A percentile compares a stretch with the other conserved stretches of the same genome.
Evolutionary conservation across 139 green algal species (phyloP).

Genomic region (Chlamydomonas incerta): DNA sequence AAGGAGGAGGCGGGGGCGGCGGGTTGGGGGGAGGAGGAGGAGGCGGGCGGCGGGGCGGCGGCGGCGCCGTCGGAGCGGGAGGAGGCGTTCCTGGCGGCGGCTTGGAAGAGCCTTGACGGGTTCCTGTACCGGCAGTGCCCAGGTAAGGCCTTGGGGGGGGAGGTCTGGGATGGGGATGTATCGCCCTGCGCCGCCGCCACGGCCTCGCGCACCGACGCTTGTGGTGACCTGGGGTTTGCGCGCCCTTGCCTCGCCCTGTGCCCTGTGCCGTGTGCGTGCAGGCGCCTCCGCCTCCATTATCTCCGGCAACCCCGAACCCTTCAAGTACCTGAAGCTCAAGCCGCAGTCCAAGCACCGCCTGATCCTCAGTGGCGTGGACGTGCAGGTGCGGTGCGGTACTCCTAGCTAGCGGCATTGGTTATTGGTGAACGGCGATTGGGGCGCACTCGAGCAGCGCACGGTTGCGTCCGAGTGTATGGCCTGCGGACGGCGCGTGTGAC

Average conservation of each 20-base stretch:
- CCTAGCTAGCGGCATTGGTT: no score
- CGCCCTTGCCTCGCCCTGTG: no score
- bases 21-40: not conserved
- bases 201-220: no score
- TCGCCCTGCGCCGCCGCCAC: no score
- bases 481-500: no score
- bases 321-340: constrained; percentile 72
- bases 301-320: constrained; percentile 69
- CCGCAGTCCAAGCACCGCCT: constrained; percentile 62
- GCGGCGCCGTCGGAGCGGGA: not conserved
- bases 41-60: not conserved
- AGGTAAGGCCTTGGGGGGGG: constrained; percentile 33
- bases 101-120: constrained; percentile 67
- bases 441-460: no score
- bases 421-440: no score
- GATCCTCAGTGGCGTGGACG: constrained; percentile 73
- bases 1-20: not conserved
- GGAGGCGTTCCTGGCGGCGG: constrained; percentile 41
- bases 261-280: no score
- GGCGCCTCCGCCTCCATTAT: constrained; percentile 65
- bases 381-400: no score
- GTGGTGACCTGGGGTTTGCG: no score
- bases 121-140: constrained; percentile 71
- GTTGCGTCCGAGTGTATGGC: no score
- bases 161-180: not conserved